Evolutionary conservation across 345 rosid genomes (phyloP).

Genomic region (Geranium rotundifolium): DNA sequence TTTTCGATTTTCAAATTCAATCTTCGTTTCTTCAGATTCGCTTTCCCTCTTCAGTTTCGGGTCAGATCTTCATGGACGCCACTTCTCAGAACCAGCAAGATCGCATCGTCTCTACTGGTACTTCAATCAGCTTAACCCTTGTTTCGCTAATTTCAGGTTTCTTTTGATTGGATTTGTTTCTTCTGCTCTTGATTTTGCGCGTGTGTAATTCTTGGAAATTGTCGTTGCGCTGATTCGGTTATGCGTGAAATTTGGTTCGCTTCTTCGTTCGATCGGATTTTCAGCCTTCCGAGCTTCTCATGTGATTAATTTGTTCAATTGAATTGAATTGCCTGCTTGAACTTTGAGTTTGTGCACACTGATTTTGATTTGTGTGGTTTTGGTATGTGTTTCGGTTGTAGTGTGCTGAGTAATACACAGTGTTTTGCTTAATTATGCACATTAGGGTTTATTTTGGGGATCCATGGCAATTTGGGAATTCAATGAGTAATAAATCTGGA

Average conservation of each 20-base stretch:
- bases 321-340: not conserved
- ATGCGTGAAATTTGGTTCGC: not conserved
- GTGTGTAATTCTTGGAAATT: not conserved
- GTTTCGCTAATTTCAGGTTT: too few relatives aligned
- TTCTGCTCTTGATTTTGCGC: not conserved
- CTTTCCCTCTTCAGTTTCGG: not conserved
- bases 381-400: too few relatives aligned
- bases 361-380: too few relatives aligned
- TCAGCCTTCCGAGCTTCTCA: not conserved
- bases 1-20: not conserved
- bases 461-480: not conserved
- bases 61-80: not conserved
- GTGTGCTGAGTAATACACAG: not conserved
- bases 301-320: not conserved
- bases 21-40: not conserved
- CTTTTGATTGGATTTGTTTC: too few relatives aligned
- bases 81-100: not conserved
- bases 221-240: not conserved
- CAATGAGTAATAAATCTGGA: not conserved
- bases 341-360: not conserved
- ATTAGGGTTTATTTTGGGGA: not conserved
- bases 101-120: not conserved
- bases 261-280: not conserved
- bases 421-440: not conserved
- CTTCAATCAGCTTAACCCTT: not conserved